phyloP scores from a whole-genome alignment of 768 basidiomycete genomes.

The Lyophyllum atratum region DNA sequence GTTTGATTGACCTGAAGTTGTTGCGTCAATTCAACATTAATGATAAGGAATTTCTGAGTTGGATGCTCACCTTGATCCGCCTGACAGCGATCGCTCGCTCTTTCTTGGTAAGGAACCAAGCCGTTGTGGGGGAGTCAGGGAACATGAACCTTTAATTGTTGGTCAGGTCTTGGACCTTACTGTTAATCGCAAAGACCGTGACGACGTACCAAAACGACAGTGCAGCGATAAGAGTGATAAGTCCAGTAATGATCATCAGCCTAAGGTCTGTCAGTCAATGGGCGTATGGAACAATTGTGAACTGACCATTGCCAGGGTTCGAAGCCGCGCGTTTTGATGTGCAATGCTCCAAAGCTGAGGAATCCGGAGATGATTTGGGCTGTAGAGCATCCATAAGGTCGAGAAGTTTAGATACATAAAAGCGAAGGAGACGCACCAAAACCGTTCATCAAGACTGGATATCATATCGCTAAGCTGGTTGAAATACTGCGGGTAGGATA shows the following conservation, averaged over 20 bases:
- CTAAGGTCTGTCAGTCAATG: slow-evolving; percentile 22
- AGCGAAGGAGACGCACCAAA: slow-evolving; percentile 43
- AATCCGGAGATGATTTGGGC: slow-evolving; percentile 75
- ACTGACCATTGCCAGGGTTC: slow-evolving; percentile 74
- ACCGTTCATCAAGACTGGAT: slow-evolving; percentile 72
- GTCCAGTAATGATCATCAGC: slow-evolving; percentile 74
- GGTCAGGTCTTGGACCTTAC: not conserved
- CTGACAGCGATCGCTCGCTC: slow-evolving; percentile 65
- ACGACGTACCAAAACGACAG: slow-evolving; percentile 51
- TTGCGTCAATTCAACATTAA: not conserved
- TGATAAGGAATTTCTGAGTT: not conserved
- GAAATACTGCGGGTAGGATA: not conserved
- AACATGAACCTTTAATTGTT: slow-evolving; percentile 54
- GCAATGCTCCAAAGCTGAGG: slow-evolving; percentile 64
- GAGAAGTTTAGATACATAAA: not conserved
- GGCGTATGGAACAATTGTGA: not conserved
- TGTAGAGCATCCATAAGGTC: slow-evolving; percentile 17
- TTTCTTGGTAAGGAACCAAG: slow-evolving; percentile 68
- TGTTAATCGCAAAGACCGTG: not conserved
- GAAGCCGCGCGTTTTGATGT: slow-evolving; percentile 56
- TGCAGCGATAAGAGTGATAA: slow-evolving; percentile 54
- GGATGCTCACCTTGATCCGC: slow-evolving; percentile 54
- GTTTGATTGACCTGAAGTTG: slow-evolving; percentile 44
- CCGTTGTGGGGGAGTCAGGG: slow-evolving; percentile 73
- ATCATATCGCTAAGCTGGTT: not conserved